Evolutionary conservation across 192 early-diverging fungal genomes (phyloP).

Genomic region (Linnemannia hyalina): DNA sequence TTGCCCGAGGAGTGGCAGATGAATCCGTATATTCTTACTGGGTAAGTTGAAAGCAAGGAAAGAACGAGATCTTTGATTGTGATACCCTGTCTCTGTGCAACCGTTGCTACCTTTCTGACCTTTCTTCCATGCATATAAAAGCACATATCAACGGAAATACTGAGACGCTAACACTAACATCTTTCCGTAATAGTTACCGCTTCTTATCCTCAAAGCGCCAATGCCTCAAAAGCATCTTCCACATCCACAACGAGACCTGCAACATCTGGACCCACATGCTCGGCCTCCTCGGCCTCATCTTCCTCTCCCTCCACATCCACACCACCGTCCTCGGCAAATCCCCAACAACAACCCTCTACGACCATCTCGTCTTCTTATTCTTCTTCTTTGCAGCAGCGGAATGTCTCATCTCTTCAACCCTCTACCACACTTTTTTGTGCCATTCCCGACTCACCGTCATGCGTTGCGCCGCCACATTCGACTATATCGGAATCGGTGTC

Average conservation of each 20-base stretch:
- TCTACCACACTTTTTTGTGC: conserved; percentile 69
- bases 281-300: conserved; percentile 63
- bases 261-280: conserved; percentile 74
- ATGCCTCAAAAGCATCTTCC: conserved; percentile 67
- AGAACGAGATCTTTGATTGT: not conserved
- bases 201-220: conserved; percentile 57
- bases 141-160: not conserved
- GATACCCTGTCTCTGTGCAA: not conserved
- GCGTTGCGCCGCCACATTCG: conserved; percentile 65
- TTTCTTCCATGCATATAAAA: not conserved
- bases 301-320: conserved; percentile 57
- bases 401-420: conserved; percentile 67
- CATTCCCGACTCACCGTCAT: conserved; percentile 60
- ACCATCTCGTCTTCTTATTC: conserved; percentile 53
- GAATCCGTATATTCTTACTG: conserved; percentile 60
- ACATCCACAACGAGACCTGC: conserved; percentile 72
- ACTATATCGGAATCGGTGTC: conserved; percentile 71
- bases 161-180: not conserved
- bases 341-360: conserved; percentile 13
- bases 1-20: conserved; percentile 69
- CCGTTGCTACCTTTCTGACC: too few species aligned
- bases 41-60: not conserved
- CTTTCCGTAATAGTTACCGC: conserved; percentile 53
- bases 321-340: conserved; percentile 5
- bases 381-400: conserved; percentile 65